Conservation (phyloP, 495 filamentous ascomycete species). For the Podospora pseudopauciseta region DNA sequence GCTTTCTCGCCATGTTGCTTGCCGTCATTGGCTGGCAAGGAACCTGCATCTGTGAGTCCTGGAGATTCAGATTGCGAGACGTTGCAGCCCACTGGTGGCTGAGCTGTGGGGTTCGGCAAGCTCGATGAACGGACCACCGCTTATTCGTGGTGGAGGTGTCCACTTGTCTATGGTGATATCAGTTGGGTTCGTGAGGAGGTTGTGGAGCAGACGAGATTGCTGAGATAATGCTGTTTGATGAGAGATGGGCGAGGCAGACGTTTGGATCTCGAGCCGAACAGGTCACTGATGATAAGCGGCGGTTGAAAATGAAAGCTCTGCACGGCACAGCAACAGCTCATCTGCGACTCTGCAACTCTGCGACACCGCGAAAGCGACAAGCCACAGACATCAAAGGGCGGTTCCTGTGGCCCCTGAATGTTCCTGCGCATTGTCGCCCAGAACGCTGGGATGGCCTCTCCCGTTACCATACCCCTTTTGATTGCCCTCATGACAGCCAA, state of each 20-base stretch:
- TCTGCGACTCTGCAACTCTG: constrained; percentile 4
- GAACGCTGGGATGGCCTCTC: background rate
- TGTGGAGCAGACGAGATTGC: background rate
- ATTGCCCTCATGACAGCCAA: background rate
- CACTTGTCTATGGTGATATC: background rate
- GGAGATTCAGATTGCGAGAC: background rate
- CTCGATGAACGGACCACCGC: background rate
- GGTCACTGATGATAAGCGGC: background rate
- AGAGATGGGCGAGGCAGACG: background rate
- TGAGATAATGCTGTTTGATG: background rate
- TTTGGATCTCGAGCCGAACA: background rate
- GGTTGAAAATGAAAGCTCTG: background rate
- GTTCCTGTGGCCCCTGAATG: background rate
- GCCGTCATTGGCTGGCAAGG: background rate
- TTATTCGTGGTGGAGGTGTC: background rate
- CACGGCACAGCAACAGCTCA: constrained; percentile 1
- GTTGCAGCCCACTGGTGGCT: background rate
- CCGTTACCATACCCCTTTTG: background rate
- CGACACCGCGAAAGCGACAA: background rate
- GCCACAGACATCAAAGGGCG: background rate
- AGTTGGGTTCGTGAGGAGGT: background rate
- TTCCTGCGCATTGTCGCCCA: background rate
- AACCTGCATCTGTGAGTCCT: background rate
- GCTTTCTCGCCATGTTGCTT: background rate
- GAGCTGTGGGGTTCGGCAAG: background rate